Evolutionary conservation across 371 early-diverging fungal species (phyloP), one percentile per base, ranked within the genome.

Genomic region (Apophysomyces elegans): DNA sequence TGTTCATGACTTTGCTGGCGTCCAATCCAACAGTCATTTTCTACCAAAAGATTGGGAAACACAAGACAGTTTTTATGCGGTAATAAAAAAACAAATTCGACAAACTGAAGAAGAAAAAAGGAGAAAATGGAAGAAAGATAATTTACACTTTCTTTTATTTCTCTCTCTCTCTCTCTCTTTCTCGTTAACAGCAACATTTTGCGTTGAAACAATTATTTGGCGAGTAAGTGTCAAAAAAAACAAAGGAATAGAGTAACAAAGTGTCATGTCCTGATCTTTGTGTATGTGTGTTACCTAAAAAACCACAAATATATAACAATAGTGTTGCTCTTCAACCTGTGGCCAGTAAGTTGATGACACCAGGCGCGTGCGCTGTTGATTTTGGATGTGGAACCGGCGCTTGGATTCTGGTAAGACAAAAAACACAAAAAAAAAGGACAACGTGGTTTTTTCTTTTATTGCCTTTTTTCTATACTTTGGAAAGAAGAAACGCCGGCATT

Each of bases 21-120:
- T 71, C 7, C 67, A 71, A 56, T 71, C 68, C 59, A 65, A 62
- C 7, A 72, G 73, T 37, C 64, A 58, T 21, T 72, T 72, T 26
- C 44, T 72, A 21, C 73, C 73, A 36, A 59, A 68, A 37, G 56
- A 72, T 54, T 66, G 64, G 66, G 66, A 72, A 35, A 35, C 43
- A 1, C 65, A 72, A 54, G 69, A 68, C 37, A 36, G 61, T 13
- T 59, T 59, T 36, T 45, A 63, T 39, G 54, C 59, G 16, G 73
- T 72, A 68, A 64, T 32, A 50, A 50, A 50, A 50, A 4, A 41
- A 4, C 41, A 13, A 5, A 8, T 41, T 41, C 32, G 32, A 13
- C 5, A 41, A 13, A 2, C 11, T 2, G 1, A 26, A 26, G 8
- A 41, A 41, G 5, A 41, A 11, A 13, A 41, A 41, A 21, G 21